A percentile compares a stretch with the other conserved stretches of the same genome.
These are phyloP conservation scores for Fusarium denticulatum DNA, from an alignment of 2,329 filamentous ascomycete genomes.

Conservation along the genomic window DNA sequence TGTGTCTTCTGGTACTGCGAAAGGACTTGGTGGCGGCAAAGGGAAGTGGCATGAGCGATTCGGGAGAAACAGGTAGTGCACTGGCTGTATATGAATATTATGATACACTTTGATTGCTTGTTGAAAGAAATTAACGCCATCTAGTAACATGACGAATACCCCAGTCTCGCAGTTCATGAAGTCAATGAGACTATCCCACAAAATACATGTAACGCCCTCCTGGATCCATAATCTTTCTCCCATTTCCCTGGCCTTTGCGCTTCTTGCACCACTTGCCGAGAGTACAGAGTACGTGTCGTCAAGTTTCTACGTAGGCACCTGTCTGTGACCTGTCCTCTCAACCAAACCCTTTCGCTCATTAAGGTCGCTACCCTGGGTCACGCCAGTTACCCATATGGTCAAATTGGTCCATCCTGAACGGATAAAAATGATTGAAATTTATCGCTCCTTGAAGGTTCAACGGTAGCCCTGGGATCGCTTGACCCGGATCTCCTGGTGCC, in stretches of 20 bases:
- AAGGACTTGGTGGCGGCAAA: slow-evolving; percentile 45
- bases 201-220: neutral
- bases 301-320: neutral
- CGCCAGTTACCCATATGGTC: neutral
- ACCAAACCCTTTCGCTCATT: neutral
- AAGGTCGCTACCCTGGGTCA: neutral
- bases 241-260: neutral
- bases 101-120: neutral
- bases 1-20: slow-evolving; percentile 43
- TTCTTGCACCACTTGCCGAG: neutral
- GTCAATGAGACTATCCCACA: neutral
- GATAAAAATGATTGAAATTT: neutral
- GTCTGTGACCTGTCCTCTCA: neutral
- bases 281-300: neutral
- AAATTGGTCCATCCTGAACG: neutral
- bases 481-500: neutral
- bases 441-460: neutral
- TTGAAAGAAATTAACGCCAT: neutral
- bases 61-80: slow-evolving; percentile 54
- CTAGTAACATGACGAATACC: neutral
- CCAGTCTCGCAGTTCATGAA: neutral
- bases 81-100: neutral
- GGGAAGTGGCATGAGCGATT: slow-evolving; percentile 72
- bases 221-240: neutral
- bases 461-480: neutral